Base-by-base conservation (phyloP, 306 rosid species). In the Castanopsis chinensis region DNA sequence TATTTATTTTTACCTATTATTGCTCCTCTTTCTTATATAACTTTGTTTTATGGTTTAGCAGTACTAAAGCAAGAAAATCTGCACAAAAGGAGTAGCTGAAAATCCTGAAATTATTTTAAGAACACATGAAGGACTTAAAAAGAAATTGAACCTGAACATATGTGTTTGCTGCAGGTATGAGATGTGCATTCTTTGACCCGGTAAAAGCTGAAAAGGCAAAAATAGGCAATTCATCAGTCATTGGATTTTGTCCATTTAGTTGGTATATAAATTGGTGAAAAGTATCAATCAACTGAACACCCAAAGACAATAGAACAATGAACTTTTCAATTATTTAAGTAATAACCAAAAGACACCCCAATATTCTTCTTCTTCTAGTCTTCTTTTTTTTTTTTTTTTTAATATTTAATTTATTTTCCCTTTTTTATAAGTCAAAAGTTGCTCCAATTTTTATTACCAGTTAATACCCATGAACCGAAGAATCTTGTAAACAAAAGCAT, bases 81-180 rank as follows among this genome's bases (percentile, higher is more conserved):
- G 72, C 70, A 64, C 13, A 30, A 28, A 33, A 67, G 55, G 65
- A 35, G 69, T 28, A 41, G 49, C 43, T 30, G 45, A 8, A 59
- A 23, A 61, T 61, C 33, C 28, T 13, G 6, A 3, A 18, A 57
- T 41, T 20, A 78, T 56, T 23, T 53, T 23, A 43, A n/a, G 15
- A 59, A 64, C 60, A 20, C 11, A 72, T 12, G 1, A 19, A 51
- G 67, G 59, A 57, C 27, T n/a, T 17, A 53, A 6, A 23, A 59
- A 69, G 72, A 75, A 78, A 83, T 67, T 78, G 76, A 76, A 94
- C 98, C 98, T 94, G 97, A 74, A 92, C 91, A 60, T 91, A 94
- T 32, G 89, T 86, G 86, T 89, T 91, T 71, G 97, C 97, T 69
- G 97, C 97, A 49, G 97, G 90, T 63, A 92, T 87, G 76, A 92